Percentiles rank a stretch among this genome's conserved stretches.
These are phyloP conservation scores for Fusarium incarnatum DNA, from an alignment of 2,329 filamentous ascomycete genomes.

Conservation along the genomic window DNA sequence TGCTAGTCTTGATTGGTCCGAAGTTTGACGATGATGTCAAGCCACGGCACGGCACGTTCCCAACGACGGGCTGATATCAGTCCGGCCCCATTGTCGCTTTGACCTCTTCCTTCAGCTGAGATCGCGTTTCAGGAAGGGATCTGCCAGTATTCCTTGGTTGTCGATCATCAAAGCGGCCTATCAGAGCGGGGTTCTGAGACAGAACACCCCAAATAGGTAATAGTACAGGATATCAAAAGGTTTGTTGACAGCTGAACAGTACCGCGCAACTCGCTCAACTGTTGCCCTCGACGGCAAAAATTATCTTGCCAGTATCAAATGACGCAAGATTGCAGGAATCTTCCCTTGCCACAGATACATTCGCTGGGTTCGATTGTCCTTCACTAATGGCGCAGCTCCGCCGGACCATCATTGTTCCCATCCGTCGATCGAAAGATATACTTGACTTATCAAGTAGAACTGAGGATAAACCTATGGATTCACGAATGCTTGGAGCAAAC, in stretches of 20 bases:
- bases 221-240: background rate
- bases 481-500: rapidly evolving
- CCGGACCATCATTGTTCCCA: too few species aligned
- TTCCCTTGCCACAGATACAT: too few species aligned
- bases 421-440: too few species aligned
- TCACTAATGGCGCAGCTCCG: too few species aligned
- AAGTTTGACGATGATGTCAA: background rate
- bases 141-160: background rate
- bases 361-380: too few species aligned
- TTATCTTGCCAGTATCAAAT: too few species aligned
- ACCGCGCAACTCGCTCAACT: too few species aligned
- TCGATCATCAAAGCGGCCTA: background rate
- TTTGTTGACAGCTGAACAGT: background rate
- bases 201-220: rapidly evolving
- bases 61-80: background rate
- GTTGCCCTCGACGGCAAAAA: too few species aligned
- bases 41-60: background rate
- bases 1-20: background rate
- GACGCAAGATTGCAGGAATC: too few species aligned
- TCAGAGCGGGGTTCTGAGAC: background rate
- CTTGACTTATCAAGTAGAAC: too few species aligned
- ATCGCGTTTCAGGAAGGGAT: background rate
- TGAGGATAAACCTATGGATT: too few species aligned
- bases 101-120: background rate
- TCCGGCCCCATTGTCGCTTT: background rate